A percentile compares a stretch with the other conserved stretches of the same genome.
Conservation (phyloP, 2,329 filamentous ascomycete genomes). For the Penicillium sp. region DNA sequence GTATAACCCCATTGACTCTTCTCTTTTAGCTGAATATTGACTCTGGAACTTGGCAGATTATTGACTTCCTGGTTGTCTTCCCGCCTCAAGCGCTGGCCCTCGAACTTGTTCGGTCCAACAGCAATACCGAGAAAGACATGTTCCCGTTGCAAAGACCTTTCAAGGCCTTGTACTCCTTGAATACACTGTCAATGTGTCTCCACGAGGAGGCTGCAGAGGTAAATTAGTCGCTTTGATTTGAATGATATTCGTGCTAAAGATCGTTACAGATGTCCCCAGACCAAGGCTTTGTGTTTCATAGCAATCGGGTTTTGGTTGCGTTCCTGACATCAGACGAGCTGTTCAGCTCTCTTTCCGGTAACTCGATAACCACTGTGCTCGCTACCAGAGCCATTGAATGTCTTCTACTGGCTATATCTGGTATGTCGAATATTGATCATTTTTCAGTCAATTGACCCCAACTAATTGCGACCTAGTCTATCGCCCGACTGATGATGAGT, state of each 20-base stretch:
- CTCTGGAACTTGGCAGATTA: conserved; percentile 45
- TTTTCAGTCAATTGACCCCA: background rate
- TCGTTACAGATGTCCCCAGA: conserved; percentile 23
- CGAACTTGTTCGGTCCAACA: conserved; percentile 48
- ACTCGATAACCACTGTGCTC: conserved; percentile 44
- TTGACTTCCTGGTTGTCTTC: conserved; percentile 60
- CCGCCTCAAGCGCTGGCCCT: conserved; percentile 58
- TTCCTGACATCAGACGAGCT: conserved; percentile 54
- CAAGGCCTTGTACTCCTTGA: conserved; percentile 63
- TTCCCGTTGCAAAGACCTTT: conserved; percentile 63
- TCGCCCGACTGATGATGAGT: conserved; percentile 15
- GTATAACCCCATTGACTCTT: conserved; percentile 35
- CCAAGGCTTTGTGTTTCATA: conserved; percentile 34
- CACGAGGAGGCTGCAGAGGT: conserved; percentile 35
- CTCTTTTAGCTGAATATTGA: conserved; percentile 1
- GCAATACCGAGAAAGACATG: conserved; percentile 50
- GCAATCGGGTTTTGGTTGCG: conserved; percentile 49
- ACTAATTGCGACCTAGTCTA: conserved; percentile 21
- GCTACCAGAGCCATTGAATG: conserved; percentile 50
- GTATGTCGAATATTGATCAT: conserved; percentile 28
- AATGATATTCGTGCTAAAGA: background rate
- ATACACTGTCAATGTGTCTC: conserved; percentile 58
- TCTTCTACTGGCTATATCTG: conserved; percentile 49
- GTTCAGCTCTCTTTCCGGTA: conserved; percentile 39
- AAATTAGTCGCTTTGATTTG: background rate